These are phyloP conservation scores for Chrysanthemum lavandulifolium DNA, from an alignment of 129 eudicot genomes.

Conservation along the genomic window DNA sequence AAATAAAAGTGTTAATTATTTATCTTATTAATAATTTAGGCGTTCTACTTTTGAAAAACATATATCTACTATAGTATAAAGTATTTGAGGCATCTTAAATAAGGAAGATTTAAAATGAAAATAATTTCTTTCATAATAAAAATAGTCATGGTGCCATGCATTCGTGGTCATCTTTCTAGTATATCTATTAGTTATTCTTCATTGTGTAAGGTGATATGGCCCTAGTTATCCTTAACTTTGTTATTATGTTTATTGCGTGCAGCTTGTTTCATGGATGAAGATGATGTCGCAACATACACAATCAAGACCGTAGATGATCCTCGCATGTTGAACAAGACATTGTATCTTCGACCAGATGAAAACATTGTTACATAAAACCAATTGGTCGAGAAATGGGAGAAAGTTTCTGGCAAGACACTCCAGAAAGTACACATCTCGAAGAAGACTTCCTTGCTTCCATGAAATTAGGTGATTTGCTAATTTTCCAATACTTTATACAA, in stretches of 20 bases:
- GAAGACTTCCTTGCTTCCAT: constrained; percentile 35
- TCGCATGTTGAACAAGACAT: constrained; percentile 38
- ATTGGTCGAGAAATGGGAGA: constrained; percentile 46
- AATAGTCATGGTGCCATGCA: too few species aligned
- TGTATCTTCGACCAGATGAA: constrained; percentile 41
- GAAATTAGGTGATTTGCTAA: constrained; percentile 34
- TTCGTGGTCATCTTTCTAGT: too few species aligned
- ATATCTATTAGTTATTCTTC: too few species aligned
- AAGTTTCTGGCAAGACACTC: constrained; percentile 35
- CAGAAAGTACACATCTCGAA: constrained; percentile 25
- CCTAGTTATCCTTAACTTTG: too few species aligned
- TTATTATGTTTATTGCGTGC: not conserved
- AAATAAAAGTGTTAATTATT: too few species aligned
- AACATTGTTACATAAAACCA: constrained; percentile 42
- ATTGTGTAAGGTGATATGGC: too few species aligned
- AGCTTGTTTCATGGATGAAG: constrained; percentile 50
- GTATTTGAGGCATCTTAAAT: too few species aligned
- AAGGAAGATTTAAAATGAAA: too few species aligned
- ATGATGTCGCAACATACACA: constrained; percentile 44
- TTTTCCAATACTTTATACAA: not conserved
- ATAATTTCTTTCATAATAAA: too few species aligned
- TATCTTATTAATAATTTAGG: too few species aligned
- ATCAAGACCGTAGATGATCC: constrained; percentile 48
- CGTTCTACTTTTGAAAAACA: too few species aligned
- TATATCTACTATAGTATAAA: too few species aligned